Evolutionary conservation across 2,329 filamentous ascomycete species (phyloP).

Genomic region (Cytospora schulzeri): DNA sequence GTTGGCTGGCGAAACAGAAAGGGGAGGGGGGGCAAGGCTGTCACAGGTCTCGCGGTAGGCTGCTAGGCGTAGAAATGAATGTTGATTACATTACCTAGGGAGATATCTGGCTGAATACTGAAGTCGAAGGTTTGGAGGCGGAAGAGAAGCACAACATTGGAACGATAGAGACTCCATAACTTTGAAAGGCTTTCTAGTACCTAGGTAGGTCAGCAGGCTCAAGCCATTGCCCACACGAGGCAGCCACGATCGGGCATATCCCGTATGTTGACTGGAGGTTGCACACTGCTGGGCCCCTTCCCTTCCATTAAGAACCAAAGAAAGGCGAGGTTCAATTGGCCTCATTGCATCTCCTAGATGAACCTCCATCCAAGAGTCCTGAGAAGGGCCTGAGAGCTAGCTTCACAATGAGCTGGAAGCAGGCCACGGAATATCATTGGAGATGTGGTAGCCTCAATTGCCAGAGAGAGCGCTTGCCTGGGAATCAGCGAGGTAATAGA

Average conservation of each 20-base stretch:
- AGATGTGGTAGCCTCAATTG: neutral
- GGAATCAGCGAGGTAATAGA: neutral
- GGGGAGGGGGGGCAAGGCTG: neutral
- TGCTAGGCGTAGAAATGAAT: neutral
- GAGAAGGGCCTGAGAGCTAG: neutral
- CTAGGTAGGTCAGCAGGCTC: neutral
- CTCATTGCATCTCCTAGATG: neutral
- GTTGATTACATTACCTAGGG: neutral
- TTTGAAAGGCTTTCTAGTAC: neutral
- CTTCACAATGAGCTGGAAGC: neutral
- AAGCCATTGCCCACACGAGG: neutral
- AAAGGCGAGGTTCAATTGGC: neutral
- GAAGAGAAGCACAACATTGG: neutral
- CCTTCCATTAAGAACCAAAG: neutral
- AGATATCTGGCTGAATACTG: neutral
- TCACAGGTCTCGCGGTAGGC: neutral
- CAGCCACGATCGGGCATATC: neutral
- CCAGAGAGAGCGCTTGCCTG: neutral
- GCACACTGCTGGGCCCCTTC: neutral
- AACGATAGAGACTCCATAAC: neutral
- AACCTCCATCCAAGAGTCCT: neutral
- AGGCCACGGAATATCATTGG: neutral
- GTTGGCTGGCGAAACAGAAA: neutral
- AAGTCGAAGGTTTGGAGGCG: neutral
- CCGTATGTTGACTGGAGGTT: neutral